phyloP scores from a whole-genome alignment of 495 filamentous ascomycete species.

The Podospora australis region DNA sequence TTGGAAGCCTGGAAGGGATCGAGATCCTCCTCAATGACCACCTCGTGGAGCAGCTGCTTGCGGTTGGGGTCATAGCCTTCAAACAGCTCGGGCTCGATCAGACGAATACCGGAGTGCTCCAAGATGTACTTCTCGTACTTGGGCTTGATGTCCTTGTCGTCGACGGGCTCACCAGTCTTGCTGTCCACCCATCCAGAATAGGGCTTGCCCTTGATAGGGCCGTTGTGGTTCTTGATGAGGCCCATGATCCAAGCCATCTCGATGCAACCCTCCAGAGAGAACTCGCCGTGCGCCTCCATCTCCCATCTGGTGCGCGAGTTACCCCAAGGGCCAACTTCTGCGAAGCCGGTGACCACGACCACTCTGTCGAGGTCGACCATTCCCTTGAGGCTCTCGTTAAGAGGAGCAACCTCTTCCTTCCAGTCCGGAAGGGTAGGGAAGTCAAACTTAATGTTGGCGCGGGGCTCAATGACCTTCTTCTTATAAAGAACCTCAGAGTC shows the following conservation, averaged over 20 bases:
- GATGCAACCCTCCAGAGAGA: slow-evolving; percentile 95
- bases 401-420: slow-evolving; percentile 81
- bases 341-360: slow-evolving; percentile 93
- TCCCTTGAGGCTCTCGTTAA: slow-evolving; percentile 80
- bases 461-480: slow-evolving; percentile 84
- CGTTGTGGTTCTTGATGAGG: slow-evolving; percentile 96
- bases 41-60: slow-evolving; percentile 96
- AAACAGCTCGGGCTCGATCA: slow-evolving; percentile 97
- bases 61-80: slow-evolving; percentile 95
- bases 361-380: slow-evolving; percentile 99
- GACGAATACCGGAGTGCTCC: slow-evolving; percentile 93
- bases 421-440: slow-evolving; percentile 88
- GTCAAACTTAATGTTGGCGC: slow-evolving; percentile 94
- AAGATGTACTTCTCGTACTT: slow-evolving; percentile 96
- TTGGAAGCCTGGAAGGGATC: slow-evolving; percentile 96
- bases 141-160: slow-evolving; percentile 93
- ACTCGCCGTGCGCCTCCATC: slow-evolving; percentile 95
- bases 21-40: slow-evolving; percentile 92
- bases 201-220: slow-evolving; percentile 91
- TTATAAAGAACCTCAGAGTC: slow-evolving; percentile 88
- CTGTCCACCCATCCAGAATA: slow-evolving; percentile 97
- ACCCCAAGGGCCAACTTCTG: slow-evolving; percentile 96
- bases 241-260: slow-evolving; percentile 99
- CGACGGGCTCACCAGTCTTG: slow-evolving; percentile 89
- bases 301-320: slow-evolving; percentile 98